A percentile compares a stretch with the other conserved stretches of the same genome.
Evolutionary conservation across 164 flowering plant species (phyloP).

Genomic region (Litsea cubeba): DNA sequence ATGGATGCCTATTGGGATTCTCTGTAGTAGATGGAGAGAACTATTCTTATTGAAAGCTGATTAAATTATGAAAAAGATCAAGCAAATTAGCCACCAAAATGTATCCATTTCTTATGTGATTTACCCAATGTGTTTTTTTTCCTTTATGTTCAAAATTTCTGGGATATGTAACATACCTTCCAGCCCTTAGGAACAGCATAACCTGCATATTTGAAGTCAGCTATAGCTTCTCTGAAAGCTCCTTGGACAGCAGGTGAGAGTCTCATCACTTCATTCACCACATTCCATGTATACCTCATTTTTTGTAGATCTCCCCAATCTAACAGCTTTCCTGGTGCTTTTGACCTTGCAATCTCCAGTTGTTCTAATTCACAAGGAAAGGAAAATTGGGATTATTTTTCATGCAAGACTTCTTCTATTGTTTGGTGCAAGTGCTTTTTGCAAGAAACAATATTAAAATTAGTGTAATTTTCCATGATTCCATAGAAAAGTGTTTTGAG

Average conservation of each 20-base stretch:
- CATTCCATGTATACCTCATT: conserved; percentile 11
- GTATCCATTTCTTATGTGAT: neutral
- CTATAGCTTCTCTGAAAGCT: conserved; percentile 6
- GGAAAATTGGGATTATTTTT: too few species aligned
- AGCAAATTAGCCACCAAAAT: neutral
- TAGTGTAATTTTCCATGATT: too few species aligned
- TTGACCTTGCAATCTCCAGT: conserved; percentile 3
- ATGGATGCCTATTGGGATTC: too few species aligned
- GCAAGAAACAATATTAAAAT: too few species aligned
- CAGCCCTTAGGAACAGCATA: conserved; percentile 7
- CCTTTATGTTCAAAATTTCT: neutral
- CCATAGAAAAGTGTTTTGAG: too few species aligned
- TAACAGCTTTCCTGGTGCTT: conserved; percentile 2
- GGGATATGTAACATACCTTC: conserved; percentile 4
- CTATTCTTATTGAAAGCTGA: neutral
- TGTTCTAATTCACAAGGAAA: conserved; percentile 1
- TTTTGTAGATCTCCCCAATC: conserved; percentile 4
- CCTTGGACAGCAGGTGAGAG: conserved; percentile 2
- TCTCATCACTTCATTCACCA: conserved; percentile 5
- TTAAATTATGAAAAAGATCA: too few species aligned
- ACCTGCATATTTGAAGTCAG: conserved; percentile 10
- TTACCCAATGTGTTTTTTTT: too few species aligned
- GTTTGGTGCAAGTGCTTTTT: too few species aligned
- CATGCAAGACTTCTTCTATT: too few species aligned
- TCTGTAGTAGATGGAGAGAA: too few species aligned